Evolutionary conservation across 1,284 basidiomycete genomes (phyloP), one percentile per base, ranked within the genome.

Genomic region (Marasmius fiardii): DNA sequence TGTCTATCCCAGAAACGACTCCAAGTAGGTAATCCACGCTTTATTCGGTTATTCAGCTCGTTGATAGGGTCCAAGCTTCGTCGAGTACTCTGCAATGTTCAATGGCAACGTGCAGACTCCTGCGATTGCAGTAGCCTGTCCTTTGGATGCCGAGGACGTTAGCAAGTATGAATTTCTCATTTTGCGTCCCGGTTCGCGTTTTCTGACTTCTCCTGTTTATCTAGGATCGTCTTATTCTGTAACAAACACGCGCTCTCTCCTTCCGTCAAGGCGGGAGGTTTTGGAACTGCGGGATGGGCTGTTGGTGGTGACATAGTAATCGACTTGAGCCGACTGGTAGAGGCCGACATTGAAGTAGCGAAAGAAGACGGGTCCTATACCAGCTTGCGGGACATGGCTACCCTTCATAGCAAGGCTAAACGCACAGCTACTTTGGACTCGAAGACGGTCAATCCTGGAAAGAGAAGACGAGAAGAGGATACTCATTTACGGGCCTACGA

Each of bases 241-340:
- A 68, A 65, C 18, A 79, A 81, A 52, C 77, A 93, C 63, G 67
- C 68, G 0, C 72, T 95, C 3, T 85, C 86, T n/a, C 81, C 87
- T 4, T 93, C 90, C n/a, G 78, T 93, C 64, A 93, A 91, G 68
- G 88, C 91, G 0, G 93, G 93, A 16, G 93, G 93, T 0, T 94
- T 89, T 66, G 93, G 92, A 6, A 94, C 90, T 2, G 91, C 88
- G 10, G 93, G 93, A 2, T 93, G 91, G 89, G 82, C 90, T 12
- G 83, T 95, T 52, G 85, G 85, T 33, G 93, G 92, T 41, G 88
- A 94, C 65, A 75, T 95, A 54, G 85, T 95, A 61, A 71, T 95
- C 63, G 92, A 95, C 72, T 73, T 95, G 55, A 81, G 77, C 61
- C 78, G 78, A 63, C 74, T 95, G 55, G 75, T 76, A 54, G 83